Base-by-base conservation (phyloP, 73 alveolate species). In the Vitrella brassicaformis region DNA sequence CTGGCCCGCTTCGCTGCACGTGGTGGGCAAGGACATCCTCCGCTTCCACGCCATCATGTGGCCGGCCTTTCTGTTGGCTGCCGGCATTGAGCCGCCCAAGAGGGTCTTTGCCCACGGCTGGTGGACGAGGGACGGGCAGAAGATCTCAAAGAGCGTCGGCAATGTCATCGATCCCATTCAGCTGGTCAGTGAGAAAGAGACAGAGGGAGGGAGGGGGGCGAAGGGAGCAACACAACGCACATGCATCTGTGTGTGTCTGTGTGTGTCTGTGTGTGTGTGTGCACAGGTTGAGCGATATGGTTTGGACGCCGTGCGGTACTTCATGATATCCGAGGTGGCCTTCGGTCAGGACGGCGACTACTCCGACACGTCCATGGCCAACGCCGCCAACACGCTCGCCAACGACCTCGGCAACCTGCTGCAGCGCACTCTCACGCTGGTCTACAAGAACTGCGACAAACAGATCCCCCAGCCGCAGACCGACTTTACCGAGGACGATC, bases 91-190 rank as follows among this genome's bases (percentile, higher is more conserved):
- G 22, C 74, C 68, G 25, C 93, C 93, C n/a, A 47, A 71, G 27
- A 25, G 25, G 47, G 85, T 86, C 30, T 28, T 81, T 31, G 71
- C 26, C 27, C 93, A 87, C 67, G 90, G 90, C 47, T 89, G 83
- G 66, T 87, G 89, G 89, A 32, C 75, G 47, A 32, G 73, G 64
- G 75, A 87, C 39, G 72, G 75, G 25, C 74, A 31, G 73, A 87
- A 87, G 71, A 87, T 87, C 90, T 82, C 90, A 0, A 87, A 87
- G 67, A 74, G 88, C 25, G n/a, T 87, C 0, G 93, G 93, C 30
- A 87, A 87, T 39, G 90, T 87, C 0, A 78, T 82, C 26, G 93
- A 87, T 56, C 93, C 93, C 4, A 26, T 47, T 29, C 47, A 82
- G 28, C 39, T 83, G 28, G 70, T 87, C 56, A 39, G 4, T 14